Evolutionary conservation across 257 asterid species (phyloP), one percentile per base, ranked within the genome.

Genomic region (Craterostigma plantagineum): DNA sequence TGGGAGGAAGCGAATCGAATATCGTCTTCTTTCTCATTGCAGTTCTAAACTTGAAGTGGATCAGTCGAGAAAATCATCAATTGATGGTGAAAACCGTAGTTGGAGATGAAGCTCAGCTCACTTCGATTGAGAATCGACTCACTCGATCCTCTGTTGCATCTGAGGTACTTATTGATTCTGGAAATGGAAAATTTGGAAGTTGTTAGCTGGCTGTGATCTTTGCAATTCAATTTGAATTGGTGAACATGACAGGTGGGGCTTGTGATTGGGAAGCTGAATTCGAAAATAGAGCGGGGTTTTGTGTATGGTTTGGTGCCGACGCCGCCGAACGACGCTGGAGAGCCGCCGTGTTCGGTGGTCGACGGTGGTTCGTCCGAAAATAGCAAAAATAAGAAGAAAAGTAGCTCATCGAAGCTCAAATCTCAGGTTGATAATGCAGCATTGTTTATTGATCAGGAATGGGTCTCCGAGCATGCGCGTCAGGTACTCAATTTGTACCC

Each of bases 381-480:
- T 46, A 67, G 33, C 58, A 68, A 48, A 38, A 56, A 17, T 49
- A 72, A 72, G 60, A 72, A 70, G 75, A 73, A 45, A n/a, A n/a
- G n/a, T n/a, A n/a, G n/a, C 58, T 51, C 83, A 12, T 48, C 77
- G 55, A 87, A 72, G 67, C 46, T 67, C 45, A 79, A 72, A 64
- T 57, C 77, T 48, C 92, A 68, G 42, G n/a, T 77, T 10, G 83
- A 76, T 11, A 55, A 86, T 36, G 63, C 92, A 0, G 34, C 73
- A 36, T 76, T 90, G 56, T 69, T 69, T 33, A 65, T 90, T 45
- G 98, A 79, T 49, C 53, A 53, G 42, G 92, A 82, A 30, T 87
- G 98, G 98, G 71, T 87, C 37, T 68, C 84, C 38, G 93, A 87
- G 65, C 98, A 87, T 54, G 95, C 93, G 33, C 90, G 93, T 23